Evolutionary conservation across 495 filamentous ascomycete species (phyloP), one percentile per base, ranked within the genome.

Genomic region (Coniosporium apollinis): DNA sequence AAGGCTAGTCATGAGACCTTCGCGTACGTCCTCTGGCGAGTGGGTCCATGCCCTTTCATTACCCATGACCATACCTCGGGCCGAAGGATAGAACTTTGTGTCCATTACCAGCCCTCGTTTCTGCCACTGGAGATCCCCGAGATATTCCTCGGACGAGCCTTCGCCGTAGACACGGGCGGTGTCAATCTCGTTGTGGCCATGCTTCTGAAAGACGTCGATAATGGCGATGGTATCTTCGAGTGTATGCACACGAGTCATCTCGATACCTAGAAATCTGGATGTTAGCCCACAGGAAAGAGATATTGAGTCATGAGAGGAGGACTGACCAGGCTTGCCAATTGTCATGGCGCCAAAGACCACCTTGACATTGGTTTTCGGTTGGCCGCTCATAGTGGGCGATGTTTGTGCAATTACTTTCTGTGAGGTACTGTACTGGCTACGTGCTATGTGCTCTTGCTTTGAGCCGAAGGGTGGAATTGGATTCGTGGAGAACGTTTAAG

Each of bases 21-120:
- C 38, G 1, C 45, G 30, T 2, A 40, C 24, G 34, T 66, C 54
- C 13, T 57, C 56, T 0, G 60, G 52, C 7, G 29, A 37, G 30
- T 56, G 48, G 38, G 56, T 35, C 29, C 33, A 54, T 36, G 33
- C 42, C 43, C 18, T 21, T 28, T n/a, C 46, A 39, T 20, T 15
- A 6, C 33, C 20, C 10, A 37, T 29, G 6, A 33, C 28, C 16
- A 28, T 39, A 4, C 30, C 31, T 1, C 24, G 5, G 10, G 36
- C 41, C 11, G 49, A 59, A 0, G 65, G 66, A 34, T 58, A 65
- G 24, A 62, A 54, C 39, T 72, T 72, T 0, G 68, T 72, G 37
- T 62, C 65, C 51, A 74, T 60, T 2, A 58, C 46, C 8, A 74
- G 43, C 17, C 62, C 60, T 9, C 65, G 51, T 5, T 55, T 48